phyloP scores from a whole-genome alignment of 805 yeast species.

The Hanseniaspora valbyensis region DNA sequence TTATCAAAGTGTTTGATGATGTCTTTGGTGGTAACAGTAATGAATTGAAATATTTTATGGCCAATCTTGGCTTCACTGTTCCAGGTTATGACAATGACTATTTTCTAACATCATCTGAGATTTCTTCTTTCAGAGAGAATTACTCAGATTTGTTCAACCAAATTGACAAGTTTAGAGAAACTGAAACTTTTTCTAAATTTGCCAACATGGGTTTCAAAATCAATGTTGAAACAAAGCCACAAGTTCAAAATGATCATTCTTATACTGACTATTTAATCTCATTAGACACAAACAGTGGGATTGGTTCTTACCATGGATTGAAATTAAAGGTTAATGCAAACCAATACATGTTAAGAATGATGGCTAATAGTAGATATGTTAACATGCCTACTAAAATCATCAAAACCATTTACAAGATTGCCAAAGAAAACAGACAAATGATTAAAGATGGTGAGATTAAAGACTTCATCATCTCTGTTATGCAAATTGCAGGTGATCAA shows the following conservation, averaged over 20 bases:
- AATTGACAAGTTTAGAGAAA: neutral
- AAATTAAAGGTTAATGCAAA: no score
- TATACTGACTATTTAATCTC: neutral
- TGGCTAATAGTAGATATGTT: slow-evolving; percentile 8
- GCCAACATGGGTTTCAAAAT: neutral
- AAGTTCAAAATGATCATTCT: neutral
- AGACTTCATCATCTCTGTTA: neutral
- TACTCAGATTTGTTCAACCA: neutral
- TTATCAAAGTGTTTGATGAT: slow-evolving; percentile 1
- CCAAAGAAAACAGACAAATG: neutral
- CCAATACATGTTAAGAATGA: slow-evolving; percentile 2
- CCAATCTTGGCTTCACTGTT: neutral
- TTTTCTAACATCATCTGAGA: neutral
- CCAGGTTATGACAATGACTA: neutral
- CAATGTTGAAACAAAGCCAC: neutral
- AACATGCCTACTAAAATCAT: slow-evolving; percentile 4
- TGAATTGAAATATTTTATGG: neutral
- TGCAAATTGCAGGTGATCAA: neutral
- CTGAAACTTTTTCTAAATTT: neutral
- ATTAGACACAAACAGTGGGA: neutral
- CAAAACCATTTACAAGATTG: neutral
- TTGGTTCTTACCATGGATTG: neutral
- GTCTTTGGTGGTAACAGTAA: neutral
- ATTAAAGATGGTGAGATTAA: slow-evolving; percentile 1
- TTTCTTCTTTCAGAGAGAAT: neutral